Conservation (phyloP, 768 basidiomycete species). For the Phlebiopsis flavidoalba region DNA sequence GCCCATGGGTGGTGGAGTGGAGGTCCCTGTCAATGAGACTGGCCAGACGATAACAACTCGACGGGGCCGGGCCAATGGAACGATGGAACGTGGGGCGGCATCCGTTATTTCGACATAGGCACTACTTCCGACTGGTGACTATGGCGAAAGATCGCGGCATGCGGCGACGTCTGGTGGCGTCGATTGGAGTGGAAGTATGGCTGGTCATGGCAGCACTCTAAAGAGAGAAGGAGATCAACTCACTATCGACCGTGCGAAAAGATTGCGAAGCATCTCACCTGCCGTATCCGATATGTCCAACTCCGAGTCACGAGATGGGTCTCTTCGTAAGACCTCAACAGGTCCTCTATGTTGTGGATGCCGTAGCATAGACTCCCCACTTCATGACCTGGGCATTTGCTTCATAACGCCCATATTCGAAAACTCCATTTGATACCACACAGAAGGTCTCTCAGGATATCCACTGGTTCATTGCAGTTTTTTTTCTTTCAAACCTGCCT, state of each 20-base stretch:
- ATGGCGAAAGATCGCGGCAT: conserved; percentile 35
- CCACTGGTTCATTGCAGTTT: conserved; percentile 4
- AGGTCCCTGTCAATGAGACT: conserved; percentile 70
- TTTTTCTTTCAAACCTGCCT: neutral
- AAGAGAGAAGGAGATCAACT: conserved; percentile 60
- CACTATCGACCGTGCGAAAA: conserved; percentile 43
- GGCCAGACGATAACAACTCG: conserved; percentile 44
- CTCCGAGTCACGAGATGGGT: conserved; percentile 63
- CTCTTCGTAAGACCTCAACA: conserved; percentile 84
- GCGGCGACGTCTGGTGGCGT: conserved; percentile 35
- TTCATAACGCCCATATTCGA: too few relatives aligned
- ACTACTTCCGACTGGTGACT: conserved; percentile 60
- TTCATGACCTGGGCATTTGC: neutral
- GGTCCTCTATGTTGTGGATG: conserved; percentile 83
- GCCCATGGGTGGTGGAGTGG: conserved; percentile 91
- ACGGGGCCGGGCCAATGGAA: conserved; percentile 72
- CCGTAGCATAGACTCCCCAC: conserved; percentile 49
- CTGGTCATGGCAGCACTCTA: conserved; percentile 30
- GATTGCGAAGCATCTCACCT: conserved; percentile 66
- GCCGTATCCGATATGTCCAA: conserved; percentile 52
- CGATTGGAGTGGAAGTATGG: conserved; percentile 25
- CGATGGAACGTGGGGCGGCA: conserved; percentile 78
- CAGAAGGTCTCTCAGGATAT: neutral
- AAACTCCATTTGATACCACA: conserved; percentile 1
- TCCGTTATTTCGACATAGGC: conserved; percentile 80